These are phyloP conservation scores for Lumnitzera racemosa DNA, from an alignment of 345 rosid species.

Conservation along the genomic window DNA sequence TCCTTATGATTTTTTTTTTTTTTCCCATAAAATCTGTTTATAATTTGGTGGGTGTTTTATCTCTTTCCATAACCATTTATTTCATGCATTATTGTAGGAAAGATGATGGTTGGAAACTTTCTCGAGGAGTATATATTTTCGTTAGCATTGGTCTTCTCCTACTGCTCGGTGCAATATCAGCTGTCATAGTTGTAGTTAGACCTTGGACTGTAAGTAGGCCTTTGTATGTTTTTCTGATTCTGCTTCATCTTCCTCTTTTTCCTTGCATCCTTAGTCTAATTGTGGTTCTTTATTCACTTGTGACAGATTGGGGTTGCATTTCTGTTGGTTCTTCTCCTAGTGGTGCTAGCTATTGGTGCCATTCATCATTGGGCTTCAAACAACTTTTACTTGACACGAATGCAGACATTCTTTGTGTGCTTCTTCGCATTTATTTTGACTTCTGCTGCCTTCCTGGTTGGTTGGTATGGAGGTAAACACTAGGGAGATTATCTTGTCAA, in stretches of 20 bases:
- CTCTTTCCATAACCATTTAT: neutral
- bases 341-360: conserved; percentile 89
- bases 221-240: conserved; percentile 10
- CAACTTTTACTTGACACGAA: conserved; percentile 94
- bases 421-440: conserved; percentile 93
- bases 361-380: conserved; percentile 98
- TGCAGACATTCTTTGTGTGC: conserved; percentile 79
- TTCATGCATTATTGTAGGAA: conserved; percentile 46
- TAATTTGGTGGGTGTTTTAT: neutral
- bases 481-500: neutral
- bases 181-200: conserved; percentile 62
- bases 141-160: conserved; percentile 85
- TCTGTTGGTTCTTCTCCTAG: conserved; percentile 78
- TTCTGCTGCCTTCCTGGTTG: conserved; percentile 96
- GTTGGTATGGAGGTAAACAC: conserved; percentile 70
- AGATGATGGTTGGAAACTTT: conserved; percentile 94
- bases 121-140: conserved; percentile 80
- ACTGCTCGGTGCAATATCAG: conserved; percentile 86
- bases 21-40: neutral
- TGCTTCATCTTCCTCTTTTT: conserved; percentile 9
- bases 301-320: conserved; percentile 89
- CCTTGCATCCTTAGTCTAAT: neutral
- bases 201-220: conserved; percentile 86
- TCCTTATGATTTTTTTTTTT: neutral
- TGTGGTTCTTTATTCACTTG: conserved; percentile 18